phyloP scores from a whole-genome alignment of 176 grass and related monocot genomes.

The Avena atlantica region DNA sequence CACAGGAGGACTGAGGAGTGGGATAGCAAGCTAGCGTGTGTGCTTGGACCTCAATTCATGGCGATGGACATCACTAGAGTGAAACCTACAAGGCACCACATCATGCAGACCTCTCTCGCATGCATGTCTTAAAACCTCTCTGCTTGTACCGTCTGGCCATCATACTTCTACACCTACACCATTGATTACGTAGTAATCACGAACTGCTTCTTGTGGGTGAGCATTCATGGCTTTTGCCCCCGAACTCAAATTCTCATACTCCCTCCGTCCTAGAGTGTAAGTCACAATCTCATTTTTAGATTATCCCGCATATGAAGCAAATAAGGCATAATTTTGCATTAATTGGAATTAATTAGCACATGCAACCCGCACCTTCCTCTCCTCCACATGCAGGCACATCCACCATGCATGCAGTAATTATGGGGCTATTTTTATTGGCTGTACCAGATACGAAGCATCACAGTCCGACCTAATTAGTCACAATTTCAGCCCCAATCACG shows the following conservation, averaged over 20 bases:
- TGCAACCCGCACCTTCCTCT: too few relatives aligned
- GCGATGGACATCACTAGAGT: conserved; percentile 38
- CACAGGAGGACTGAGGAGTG: conserved; percentile 35
- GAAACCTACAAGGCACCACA: conserved; percentile 51
- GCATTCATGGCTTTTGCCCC: conserved; percentile 62
- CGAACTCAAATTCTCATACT: not conserved
- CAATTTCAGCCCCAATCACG: too few relatives aligned
- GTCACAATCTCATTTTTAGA: too few relatives aligned
- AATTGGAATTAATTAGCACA: too few relatives aligned
- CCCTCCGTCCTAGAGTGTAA: too few relatives aligned
- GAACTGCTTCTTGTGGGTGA: conserved; percentile 65
- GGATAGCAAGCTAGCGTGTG: conserved; percentile 48
- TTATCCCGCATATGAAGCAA: too few relatives aligned
- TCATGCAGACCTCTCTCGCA: conserved; percentile 11
- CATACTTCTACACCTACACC: conserved; percentile 70
- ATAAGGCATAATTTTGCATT: too few relatives aligned
- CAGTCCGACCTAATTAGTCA: too few relatives aligned
- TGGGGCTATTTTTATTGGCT: too few relatives aligned
- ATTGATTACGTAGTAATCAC: conserved; percentile 71
- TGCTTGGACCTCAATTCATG: conserved; percentile 41
- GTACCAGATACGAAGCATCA: too few relatives aligned
- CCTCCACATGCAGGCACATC: too few relatives aligned
- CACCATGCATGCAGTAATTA: too few relatives aligned
- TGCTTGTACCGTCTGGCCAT: conserved; percentile 54
- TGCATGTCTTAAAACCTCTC: conserved; percentile 47